Evolutionary conservation across 108 stramenopile genomes (phyloP), one percentile per base, ranked within the genome.

Genomic region (Cyclotella cryptica): DNA sequence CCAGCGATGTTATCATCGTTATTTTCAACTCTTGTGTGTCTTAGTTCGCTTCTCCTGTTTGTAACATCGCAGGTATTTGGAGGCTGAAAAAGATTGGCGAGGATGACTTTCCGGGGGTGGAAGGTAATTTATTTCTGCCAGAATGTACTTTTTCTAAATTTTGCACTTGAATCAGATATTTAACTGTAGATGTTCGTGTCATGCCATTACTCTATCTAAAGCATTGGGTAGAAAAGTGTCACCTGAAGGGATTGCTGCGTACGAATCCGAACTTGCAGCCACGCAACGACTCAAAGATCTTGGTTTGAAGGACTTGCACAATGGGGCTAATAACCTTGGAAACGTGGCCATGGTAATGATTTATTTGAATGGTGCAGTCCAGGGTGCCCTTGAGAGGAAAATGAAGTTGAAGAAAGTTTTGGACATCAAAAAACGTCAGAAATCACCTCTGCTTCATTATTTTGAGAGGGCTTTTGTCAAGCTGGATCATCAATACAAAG

Each of bases 301-400:
- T 19, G 96, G 96, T 3, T 83, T 96, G n/a, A 66, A 85, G 42
- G 87, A 89, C 40, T 80, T 96, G 11, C 86, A 85, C 70, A 58
- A 69, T 15, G 93, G 93, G 21, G 71, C 79, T 12, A 88, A 86
- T 62, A 84, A 85, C 21, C 74, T 89, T 30, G 52, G 72, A 10
- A 91, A 88, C 71, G 91, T 96, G 0, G 86, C 88, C 28, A 72
- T 83, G 27, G 88, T 88, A 13, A 90, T 94, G 85, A 70, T 86
- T 30, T 93, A 90, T 72, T 59, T 96, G 51, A 87, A 88, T 44
- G 90, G 96, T 22, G 88, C 91, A 39, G 78, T 86, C 22, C 91
- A 88, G 55, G 87, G 88, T 10, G 84, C 79, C 1, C 42, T 80
- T 40, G 92, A 93, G 61, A 49, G 84, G 14, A 82, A 76, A 59